Conservation (phyloP, 345 rosid species). For the Abelmoschus esculentus region DNA sequence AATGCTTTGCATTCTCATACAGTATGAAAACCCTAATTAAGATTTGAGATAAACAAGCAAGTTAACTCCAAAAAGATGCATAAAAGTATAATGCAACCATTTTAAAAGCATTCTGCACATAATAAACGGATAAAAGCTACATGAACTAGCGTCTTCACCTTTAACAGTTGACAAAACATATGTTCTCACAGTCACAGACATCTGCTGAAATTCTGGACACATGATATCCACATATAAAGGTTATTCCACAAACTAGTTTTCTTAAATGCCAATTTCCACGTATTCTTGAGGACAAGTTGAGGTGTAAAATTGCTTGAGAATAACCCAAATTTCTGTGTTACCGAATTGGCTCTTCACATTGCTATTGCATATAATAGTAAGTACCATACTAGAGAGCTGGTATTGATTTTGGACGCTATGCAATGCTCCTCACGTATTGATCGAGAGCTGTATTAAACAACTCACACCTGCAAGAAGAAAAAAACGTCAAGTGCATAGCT, state of each 20-base stretch:
- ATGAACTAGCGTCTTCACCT: background rate
- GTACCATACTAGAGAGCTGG: background rate
- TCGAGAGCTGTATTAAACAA: conserved; percentile 69
- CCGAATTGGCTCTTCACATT: background rate
- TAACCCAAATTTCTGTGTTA: background rate
- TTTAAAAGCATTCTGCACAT: background rate
- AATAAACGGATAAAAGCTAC: background rate
- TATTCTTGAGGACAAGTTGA: background rate
- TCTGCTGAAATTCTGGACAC: background rate
- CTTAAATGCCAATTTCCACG: background rate
- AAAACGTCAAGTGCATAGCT: background rate
- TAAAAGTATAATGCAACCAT: background rate
- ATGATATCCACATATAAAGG: background rate
- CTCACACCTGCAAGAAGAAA: conserved; percentile 47
- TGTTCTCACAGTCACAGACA: background rate
- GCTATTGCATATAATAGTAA: background rate
- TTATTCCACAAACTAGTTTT: background rate
- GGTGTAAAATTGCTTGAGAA: background rate
- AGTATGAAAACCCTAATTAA: background rate
- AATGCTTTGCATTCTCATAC: too few species aligned
- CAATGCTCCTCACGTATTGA: conserved; percentile 80
- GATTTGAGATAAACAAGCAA: background rate
- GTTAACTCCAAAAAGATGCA: background rate
- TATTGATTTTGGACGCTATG: conserved; percentile 21
- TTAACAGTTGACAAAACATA: background rate